A percentile compares a stretch with the other conserved stretches of the same genome.
phyloP scores from a whole-genome alignment of 192 early-diverging fungal species.

The Entomortierella lignicola region DNA sequence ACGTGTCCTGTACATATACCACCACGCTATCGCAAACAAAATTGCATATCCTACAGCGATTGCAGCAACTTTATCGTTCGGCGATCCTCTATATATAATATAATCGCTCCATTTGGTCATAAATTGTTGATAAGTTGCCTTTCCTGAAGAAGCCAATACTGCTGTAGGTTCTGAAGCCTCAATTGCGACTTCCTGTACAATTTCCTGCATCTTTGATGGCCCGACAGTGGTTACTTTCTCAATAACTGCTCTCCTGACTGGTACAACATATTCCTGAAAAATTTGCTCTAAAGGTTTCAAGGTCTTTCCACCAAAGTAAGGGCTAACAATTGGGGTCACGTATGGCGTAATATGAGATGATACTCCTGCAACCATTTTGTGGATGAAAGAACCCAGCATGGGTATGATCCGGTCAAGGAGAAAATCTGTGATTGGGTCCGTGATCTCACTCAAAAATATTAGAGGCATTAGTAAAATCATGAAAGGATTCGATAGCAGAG shows the following conservation, averaged over 20 bases:
- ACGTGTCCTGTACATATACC: slow-evolving; percentile 56
- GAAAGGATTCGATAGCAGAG: slow-evolving; percentile 63
- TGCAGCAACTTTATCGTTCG: slow-evolving; percentile 67
- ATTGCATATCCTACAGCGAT: slow-evolving; percentile 73
- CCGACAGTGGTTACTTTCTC: not conserved
- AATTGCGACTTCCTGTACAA: not conserved
- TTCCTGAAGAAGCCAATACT: slow-evolving; percentile 5
- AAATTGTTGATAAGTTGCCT: slow-evolving; percentile 8
- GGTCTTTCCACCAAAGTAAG: slow-evolving; percentile 29
- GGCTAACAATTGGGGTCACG: slow-evolving; percentile 8
- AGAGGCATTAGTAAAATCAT: slow-evolving; percentile 61
- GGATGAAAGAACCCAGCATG: slow-evolving; percentile 36
- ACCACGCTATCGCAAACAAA: slow-evolving; percentile 59
- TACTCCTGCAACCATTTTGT: slow-evolving; percentile 10
- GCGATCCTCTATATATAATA: slow-evolving; percentile 60
- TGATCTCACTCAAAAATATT: slow-evolving; percentile 67
- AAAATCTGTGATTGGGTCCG: slow-evolving; percentile 81
- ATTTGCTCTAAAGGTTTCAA: slow-evolving; percentile 37
- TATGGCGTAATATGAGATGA: slow-evolving; percentile 6
- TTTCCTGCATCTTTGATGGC: slow-evolving; percentile 14
- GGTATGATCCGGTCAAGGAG: slow-evolving; percentile 67
- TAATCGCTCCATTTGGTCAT: slow-evolving; percentile 56
- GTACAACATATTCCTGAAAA: slow-evolving; percentile 20
- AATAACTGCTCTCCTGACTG: slow-evolving; percentile 14
- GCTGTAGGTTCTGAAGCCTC: not conserved